Base-by-base conservation (phyloP, 176 grass and related monocot genomes). In the Triticum turgidum region DNA sequence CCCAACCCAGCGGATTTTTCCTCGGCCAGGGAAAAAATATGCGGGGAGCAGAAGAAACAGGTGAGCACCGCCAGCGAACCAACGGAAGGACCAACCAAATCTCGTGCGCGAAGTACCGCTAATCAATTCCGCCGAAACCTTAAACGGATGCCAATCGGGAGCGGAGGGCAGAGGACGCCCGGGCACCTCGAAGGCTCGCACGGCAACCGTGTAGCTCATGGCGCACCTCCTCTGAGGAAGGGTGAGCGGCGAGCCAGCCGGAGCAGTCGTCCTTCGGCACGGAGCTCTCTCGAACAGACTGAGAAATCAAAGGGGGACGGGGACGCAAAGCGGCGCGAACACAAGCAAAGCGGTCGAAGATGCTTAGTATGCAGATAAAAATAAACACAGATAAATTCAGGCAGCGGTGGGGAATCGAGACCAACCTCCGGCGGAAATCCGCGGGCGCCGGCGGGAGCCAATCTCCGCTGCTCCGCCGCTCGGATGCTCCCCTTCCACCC, bases 351-450 rank as follows among this genome's bases (percentile, higher is more conserved):
- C 17, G 5, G 49, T 56, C 1, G 51, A 18, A 56, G 15, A 56
- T 2, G 51, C 51, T 17, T 13, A 27, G 27, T 27, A 20, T 5
- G 15, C 51, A 2, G 51, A 18, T 14, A 14, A 4, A 14, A 54
- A 54, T 0, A 59, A 21, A 21, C 56, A 9, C 6, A 9, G 3
- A 21, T 59, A 59, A 3, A 59, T 21, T 21, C 2, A 59, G 56
- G 49, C 5, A 1, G n/a, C 11, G 13, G 4, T 4, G 33, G 14
- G 81, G 81, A 84, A 65, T 73, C 87, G 41, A 70, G 29, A 71
- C 89, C 42, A 61, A 78, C 85, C 84, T 83, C 65, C 5, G 80
- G 74, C 65, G 58, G 64, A 82, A 86, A 82, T 54, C 88, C 21
- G 71, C 21, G 79, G 72, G 83, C 61, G 44, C 20, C 20, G 56